Evolutionary conservation across 73 alveolate species (phyloP), one percentile per base, ranked within the genome.

Genomic region (Paramecium bursaria): DNA sequence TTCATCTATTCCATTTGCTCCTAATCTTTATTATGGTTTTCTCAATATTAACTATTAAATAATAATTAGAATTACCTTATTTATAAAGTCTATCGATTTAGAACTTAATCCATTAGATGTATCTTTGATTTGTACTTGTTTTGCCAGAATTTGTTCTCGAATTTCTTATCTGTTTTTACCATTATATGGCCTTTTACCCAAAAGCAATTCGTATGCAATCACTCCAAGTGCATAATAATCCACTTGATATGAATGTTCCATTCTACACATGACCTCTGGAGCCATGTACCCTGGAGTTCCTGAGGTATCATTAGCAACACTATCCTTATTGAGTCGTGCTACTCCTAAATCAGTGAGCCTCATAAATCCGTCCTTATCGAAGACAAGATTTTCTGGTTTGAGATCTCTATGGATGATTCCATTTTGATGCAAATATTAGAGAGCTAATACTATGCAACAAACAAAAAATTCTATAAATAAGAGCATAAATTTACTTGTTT

Each of bases 221-320:
- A 91, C 91, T 30, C 97, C 97, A 48, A 92, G 49, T 7, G 95
- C 91, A 87, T 53, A 91, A 54, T 88, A 91, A 75, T 91, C 96
- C 27, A 85, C 90, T 15, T 90, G 31, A 27, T 61, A 54, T 1
- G 79, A 19, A 46, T 88, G 90, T 26, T 88, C 86, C 53, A 86
- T 53, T 15, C 87, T 47, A 52, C 87, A 46, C 92, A 88, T 86
- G 15, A 88, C 90, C 54, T 88, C 94, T 2, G 94, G 94, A 33
- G 90, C 93, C 96, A 91, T 92, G 86, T 89, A 88, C 74, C 98
- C 98, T 44, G 96, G 95, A 15, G 97, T 93, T 25, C 96, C 98
- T 4, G 95, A 88, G 30, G 96, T 91, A 31, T 85, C 95, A 74
- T 55, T 88, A 42, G 92, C 86, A 86, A 86, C 90, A 50, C 86